Evolutionary conservation across 768 basidiomycete genomes (phyloP).

Genomic region (Calocybe indica): DNA sequence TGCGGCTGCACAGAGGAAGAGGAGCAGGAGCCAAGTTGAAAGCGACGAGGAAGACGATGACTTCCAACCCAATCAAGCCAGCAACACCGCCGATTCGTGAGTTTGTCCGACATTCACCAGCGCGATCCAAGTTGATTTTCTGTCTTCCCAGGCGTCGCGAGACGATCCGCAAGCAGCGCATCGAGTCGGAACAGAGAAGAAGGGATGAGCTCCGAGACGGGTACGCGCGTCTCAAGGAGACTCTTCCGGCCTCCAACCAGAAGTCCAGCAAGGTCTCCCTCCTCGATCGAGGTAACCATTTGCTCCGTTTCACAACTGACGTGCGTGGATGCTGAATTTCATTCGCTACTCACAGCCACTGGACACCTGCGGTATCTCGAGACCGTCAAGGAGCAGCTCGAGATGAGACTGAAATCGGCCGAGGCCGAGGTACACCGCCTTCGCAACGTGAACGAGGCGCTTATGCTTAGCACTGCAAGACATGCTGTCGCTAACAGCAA

Average conservation of each 20-base stretch:
- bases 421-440: slow-evolving; percentile 79
- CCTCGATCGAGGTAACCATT: slow-evolving; percentile 68
- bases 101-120: slow-evolving; percentile 11
- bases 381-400: slow-evolving; percentile 68
- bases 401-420: slow-evolving; percentile 70
- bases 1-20: slow-evolving; percentile 35
- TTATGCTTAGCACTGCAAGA: slow-evolving; percentile 82
- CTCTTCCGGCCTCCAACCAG: slow-evolving; percentile 85
- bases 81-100: slow-evolving; percentile 50
- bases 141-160: slow-evolving; percentile 60
- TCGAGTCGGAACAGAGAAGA: slow-evolving; percentile 89
- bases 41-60: slow-evolving; percentile 69
- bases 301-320: slow-evolving; percentile 1
- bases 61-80: slow-evolving; percentile 49
- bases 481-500: slow-evolving; percentile 51
- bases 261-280: slow-evolving; percentile 90
- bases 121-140: slow-evolving; percentile 1
- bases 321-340: slow-evolving; percentile 9
- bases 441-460: slow-evolving; percentile 81
- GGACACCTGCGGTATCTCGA: slow-evolving; percentile 86
- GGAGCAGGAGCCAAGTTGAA: slow-evolving; percentile 57
- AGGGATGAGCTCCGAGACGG: slow-evolving; percentile 92
- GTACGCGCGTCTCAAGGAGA: slow-evolving; percentile 86
- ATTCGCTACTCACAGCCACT: slow-evolving; percentile 52
- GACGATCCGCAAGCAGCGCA: slow-evolving; percentile 87